phyloP scores from a whole-genome alignment of 1,139 yeast genomes.

The Geotrichum citri-aurantii region DNA sequence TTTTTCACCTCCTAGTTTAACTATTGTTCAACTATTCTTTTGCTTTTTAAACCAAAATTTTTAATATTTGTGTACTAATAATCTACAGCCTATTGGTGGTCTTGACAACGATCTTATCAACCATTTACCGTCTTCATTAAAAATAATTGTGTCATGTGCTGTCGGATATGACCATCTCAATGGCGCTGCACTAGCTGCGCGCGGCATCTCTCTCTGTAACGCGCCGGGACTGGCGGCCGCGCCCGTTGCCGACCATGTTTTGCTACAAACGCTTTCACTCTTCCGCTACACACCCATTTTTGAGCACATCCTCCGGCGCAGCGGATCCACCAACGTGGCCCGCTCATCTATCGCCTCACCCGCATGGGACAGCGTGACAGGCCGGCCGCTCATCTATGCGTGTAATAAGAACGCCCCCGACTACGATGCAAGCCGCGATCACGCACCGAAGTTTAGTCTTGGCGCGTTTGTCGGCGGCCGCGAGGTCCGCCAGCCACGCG shows the following conservation, averaged over 20 bases:
- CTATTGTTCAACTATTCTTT: background rate
- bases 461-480: conserved; percentile 49
- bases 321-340: conserved; percentile 42
- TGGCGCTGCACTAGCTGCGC: conserved; percentile 38
- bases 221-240: conserved; percentile 49
- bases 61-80: background rate
- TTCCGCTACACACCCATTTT: conserved; percentile 56
- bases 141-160: conserved; percentile 57
- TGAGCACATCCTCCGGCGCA: conserved; percentile 40
- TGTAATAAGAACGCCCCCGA: conserved; percentile 40
- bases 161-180: conserved; percentile 68
- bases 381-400: conserved; percentile 36
- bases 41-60: background rate
- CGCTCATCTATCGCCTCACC: conserved; percentile 30
- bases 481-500: conserved; percentile 38
- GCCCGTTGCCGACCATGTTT: conserved; percentile 75
- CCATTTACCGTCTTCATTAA: conserved; percentile 47
- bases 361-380: conserved; percentile 24
- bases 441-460: conserved; percentile 29
- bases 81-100: conserved; percentile 24
- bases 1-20: background rate
- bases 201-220: conserved; percentile 55
- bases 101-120: conserved; percentile 41
- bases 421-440: conserved; percentile 17
- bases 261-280: conserved; percentile 53